Percentiles rank a stretch among this genome's conserved stretches.
Conservation (phyloP, 179 eudicot species). For the Spergularia azorica region DNA sequence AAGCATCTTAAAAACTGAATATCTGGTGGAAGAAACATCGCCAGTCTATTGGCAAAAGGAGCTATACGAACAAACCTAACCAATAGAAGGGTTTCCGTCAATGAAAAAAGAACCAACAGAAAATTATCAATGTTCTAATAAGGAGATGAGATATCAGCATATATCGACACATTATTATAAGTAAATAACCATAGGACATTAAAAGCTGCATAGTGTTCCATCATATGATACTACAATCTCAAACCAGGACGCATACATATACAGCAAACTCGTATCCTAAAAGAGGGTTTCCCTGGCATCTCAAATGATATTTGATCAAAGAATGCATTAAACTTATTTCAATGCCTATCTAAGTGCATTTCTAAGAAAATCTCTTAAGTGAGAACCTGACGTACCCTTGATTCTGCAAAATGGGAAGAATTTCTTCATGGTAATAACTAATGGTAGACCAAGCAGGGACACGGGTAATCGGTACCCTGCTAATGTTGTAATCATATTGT, state of each 20-base stretch:
- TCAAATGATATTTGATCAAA: too few relatives aligned
- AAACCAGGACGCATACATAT: neutral
- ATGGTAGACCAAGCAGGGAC: conserved; percentile 83
- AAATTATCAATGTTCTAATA: neutral
- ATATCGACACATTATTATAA: neutral
- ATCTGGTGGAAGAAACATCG: conserved; percentile 63
- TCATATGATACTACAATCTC: neutral
- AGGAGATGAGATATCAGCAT: neutral
- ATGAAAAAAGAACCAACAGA: too few relatives aligned
- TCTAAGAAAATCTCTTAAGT: neutral
- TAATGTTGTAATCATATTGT: conserved; percentile 50
- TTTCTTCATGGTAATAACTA: conserved; percentile 59
- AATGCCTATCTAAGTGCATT: neutral
- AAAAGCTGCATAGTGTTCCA: neutral
- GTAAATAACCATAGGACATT: neutral
- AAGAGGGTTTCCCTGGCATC: neutral
- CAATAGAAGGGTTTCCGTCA: conserved; percentile 10
- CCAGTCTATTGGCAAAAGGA: conserved; percentile 86
- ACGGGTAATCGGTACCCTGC: conserved; percentile 53
- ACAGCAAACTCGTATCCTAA: neutral
- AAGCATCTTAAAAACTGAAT: conserved; percentile 74
- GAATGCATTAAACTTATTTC: neutral
- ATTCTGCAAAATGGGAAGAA: conserved; percentile 59
- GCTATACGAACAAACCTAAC: conserved; percentile 77
- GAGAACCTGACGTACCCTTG: conserved; percentile 50